Conservation (phyloP, 2,329 filamentous ascomycete species). For the Hypoxylon sp. region DNA sequence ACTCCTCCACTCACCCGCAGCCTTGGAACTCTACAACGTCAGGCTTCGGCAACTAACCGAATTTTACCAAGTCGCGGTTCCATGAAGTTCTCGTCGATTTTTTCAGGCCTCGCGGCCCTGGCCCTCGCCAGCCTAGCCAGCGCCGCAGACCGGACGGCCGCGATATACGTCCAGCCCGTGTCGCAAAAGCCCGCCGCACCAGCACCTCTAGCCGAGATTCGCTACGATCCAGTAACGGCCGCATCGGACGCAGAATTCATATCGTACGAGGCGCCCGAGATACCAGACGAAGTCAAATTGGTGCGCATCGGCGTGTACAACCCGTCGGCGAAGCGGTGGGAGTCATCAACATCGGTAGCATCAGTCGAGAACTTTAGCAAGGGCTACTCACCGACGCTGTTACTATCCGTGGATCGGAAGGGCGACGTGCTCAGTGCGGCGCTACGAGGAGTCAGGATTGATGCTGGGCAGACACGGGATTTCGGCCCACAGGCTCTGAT, state of each 20-base stretch:
- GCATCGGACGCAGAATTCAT: conserved; percentile 63
- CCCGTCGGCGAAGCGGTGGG: conserved; percentile 62
- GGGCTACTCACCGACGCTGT: conserved; percentile 71
- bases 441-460: conserved; percentile 70
- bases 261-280: conserved; percentile 70
- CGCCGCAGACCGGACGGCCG: conserved; percentile 60
- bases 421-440: conserved; percentile 65
- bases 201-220: conserved; percentile 68
- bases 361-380: conserved; percentile 71
- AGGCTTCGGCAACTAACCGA: not conserved
- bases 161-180: conserved; percentile 70
- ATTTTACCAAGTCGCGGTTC: conserved; percentile 36
- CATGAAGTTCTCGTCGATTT: conserved; percentile 61
- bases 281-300: conserved; percentile 62
- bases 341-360: conserved; percentile 69
- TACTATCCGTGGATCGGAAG: conserved; percentile 65
- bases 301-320: conserved; percentile 73
- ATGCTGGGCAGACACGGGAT: conserved; percentile 75
- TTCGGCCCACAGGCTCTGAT: conserved; percentile 74
- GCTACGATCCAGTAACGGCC: conserved; percentile 65
- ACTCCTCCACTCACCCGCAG: conserved; percentile 16
- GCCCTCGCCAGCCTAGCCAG: conserved; percentile 56
- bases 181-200: conserved; percentile 54
- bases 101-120: conserved; percentile 61
- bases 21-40: conserved; percentile 7